Percentiles rank a stretch among this genome's conserved stretches.
phyloP scores from a whole-genome alignment of 805 yeast species.

The Candida coquimbonensis region DNA sequence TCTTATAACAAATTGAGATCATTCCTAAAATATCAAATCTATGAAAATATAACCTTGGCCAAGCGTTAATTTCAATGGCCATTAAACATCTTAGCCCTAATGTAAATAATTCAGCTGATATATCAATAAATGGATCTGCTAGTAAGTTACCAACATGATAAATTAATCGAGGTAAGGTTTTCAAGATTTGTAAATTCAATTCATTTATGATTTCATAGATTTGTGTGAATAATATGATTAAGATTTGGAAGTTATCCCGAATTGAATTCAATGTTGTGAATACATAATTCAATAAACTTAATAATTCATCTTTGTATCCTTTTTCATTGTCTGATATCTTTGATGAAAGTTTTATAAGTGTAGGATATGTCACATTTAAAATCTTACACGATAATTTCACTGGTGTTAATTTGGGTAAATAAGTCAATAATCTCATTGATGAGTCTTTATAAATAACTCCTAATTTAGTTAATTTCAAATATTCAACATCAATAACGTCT shows the following conservation, averaged over 20 bases:
- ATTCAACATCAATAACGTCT: slow-evolving; percentile 11
- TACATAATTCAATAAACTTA: slow-evolving; percentile 14
- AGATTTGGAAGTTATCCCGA: slow-evolving; percentile 14
- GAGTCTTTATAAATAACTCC: slow-evolving; percentile 15
- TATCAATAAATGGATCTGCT: slow-evolving; percentile 19
- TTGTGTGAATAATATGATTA: slow-evolving; percentile 9
- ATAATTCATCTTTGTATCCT: slow-evolving; percentile 1
- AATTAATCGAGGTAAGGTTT: slow-evolving; percentile 16
- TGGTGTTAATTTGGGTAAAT: slow-evolving; percentile 22
- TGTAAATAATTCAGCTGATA: slow-evolving; percentile 8
- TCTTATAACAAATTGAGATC: slow-evolving; percentile 11
- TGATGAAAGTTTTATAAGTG: slow-evolving; percentile 8
- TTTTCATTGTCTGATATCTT: neutral
- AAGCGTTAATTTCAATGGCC: slow-evolving; percentile 13
- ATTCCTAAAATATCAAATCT: slow-evolving; percentile 18
- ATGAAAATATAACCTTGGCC: slow-evolving; percentile 17
- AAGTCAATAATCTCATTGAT: slow-evolving; percentile 18
- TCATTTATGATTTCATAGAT: slow-evolving; percentile 3
- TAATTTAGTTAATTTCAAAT: slow-evolving; percentile 15
- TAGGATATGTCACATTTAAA: slow-evolving; percentile 12
- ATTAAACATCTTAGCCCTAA: slow-evolving; percentile 9
- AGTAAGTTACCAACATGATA: slow-evolving; percentile 16
- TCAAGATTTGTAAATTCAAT: slow-evolving; percentile 6
- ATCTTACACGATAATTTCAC: slow-evolving; percentile 11
- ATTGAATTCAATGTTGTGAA: slow-evolving; percentile 14